These are phyloP conservation scores for Phytophthora brassicae DNA, from an alignment of 352 stramenopile genomes.

Conservation along the genomic window DNA sequence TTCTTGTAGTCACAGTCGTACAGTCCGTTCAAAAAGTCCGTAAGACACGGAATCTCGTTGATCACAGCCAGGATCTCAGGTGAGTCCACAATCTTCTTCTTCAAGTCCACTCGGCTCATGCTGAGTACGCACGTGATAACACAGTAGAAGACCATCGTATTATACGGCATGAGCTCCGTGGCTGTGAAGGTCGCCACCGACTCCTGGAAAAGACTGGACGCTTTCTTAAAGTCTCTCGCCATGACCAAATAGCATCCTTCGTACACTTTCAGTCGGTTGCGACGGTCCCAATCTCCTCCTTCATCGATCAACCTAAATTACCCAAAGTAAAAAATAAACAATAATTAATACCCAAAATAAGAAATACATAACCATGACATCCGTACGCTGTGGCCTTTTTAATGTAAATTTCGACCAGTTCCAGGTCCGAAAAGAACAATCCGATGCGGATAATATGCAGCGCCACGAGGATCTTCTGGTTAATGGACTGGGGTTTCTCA, in stretches of 20 bases:
- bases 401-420: conserved; percentile 85
- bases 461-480: conserved; percentile 97
- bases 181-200: conserved; percentile 99
- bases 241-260: conserved; percentile 94
- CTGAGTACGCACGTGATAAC: conserved; percentile 95
- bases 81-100: conserved; percentile 98
- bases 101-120: conserved; percentile 93
- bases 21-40: conserved; percentile 92
- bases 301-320: conserved; percentile 86
- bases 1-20: conserved; percentile 98
- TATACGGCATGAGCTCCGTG: conserved; percentile 97
- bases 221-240: conserved; percentile 93
- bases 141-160: conserved; percentile 97
- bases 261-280: conserved; percentile 99
- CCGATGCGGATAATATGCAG: conserved; percentile 93
- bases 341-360: neutral
- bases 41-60: conserved; percentile 75
- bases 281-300: conserved; percentile 98
- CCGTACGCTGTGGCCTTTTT: conserved; percentile 82
- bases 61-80: conserved; percentile 94
- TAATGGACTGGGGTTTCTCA: conserved; percentile 95
- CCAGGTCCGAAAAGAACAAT: conserved; percentile 86
- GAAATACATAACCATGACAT: neutral
- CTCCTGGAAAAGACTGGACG: conserved; percentile 92
- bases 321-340: too few relatives aligned